phyloP scores from a whole-genome alignment of 306 rosid genomes.

The Clitoria ternatea region DNA sequence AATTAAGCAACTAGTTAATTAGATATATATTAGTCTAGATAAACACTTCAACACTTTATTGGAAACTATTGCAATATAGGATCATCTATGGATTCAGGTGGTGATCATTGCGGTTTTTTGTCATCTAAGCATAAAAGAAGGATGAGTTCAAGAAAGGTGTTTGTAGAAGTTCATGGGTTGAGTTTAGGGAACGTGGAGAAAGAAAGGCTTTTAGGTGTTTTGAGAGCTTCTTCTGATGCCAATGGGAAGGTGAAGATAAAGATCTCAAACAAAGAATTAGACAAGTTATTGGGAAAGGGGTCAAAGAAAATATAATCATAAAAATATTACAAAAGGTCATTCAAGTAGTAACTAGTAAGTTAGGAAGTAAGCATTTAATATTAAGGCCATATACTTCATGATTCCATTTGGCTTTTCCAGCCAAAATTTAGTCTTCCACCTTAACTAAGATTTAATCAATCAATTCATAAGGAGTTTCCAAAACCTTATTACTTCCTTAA shows the following conservation, averaged over 20 bases:
- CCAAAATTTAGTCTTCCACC: background rate
- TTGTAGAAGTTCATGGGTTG: constrained; percentile 14
- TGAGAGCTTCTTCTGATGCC: constrained; percentile 21
- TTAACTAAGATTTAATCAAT: background rate
- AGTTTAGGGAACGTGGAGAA: constrained; percentile 13
- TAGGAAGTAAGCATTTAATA: background rate
- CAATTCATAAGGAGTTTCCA: background rate
- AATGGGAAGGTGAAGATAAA: constrained; percentile 56
- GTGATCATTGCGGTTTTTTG: constrained; percentile 53
- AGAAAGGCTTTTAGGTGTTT: constrained; percentile 31
- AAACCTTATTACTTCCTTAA: background rate
- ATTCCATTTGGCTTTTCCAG: background rate
- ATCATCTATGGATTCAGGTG: constrained; percentile 43
- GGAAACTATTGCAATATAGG: constrained; percentile 49
- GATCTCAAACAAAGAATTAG: constrained; percentile 63
- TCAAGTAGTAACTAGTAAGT: background rate
- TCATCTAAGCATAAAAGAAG: constrained; percentile 2
- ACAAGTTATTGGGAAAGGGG: constrained; percentile 31
- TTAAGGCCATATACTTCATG: background rate
- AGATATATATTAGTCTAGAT: background rate
- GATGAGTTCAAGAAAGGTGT: constrained; percentile 30
- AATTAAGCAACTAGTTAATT: background rate
- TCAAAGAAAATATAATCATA: background rate
- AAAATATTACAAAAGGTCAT: background rate
- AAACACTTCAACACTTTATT: constrained; percentile 28